A percentile compares a stretch with the other conserved stretches of the same genome.
Conservation (phyloP, 2,329 filamentous ascomycete species). For the Ceratocystis variospora region DNA sequence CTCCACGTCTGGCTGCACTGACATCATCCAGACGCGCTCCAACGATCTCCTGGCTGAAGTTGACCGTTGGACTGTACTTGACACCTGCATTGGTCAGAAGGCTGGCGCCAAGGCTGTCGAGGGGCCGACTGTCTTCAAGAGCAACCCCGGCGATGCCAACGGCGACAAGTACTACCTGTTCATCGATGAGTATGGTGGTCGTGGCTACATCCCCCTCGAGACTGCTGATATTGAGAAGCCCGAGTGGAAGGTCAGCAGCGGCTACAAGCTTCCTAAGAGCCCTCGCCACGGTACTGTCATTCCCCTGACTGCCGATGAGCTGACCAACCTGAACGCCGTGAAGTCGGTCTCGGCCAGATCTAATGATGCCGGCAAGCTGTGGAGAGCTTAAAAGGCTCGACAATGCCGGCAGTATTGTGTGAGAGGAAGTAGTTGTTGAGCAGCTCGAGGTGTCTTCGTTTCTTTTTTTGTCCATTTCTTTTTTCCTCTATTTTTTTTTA, state of each 20-base stretch:
- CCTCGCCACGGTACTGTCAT: constrained; percentile 42
- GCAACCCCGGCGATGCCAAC: constrained; percentile 35
- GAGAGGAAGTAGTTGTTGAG: not conserved
- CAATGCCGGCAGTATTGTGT: not conserved
- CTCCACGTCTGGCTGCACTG: constrained; percentile 36
- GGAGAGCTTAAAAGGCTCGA: not conserved
- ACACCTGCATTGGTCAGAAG: constrained; percentile 36
- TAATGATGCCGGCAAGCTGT: constrained; percentile 20
- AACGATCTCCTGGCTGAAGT: constrained; percentile 30
- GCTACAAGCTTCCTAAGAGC: constrained; percentile 34
- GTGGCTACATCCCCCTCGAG: constrained; percentile 41
- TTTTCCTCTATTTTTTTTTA: not conserved
- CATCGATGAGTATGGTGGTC: constrained; percentile 38
- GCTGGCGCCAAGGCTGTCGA: constrained; percentile 37
- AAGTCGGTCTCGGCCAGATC: constrained; percentile 15
- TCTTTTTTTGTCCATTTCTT: not conserved
- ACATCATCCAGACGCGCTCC: constrained; percentile 41
- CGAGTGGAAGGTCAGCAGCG: constrained; percentile 33
- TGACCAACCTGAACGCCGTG: constrained; percentile 25
- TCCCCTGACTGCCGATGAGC: constrained; percentile 35
- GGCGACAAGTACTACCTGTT: constrained; percentile 43
- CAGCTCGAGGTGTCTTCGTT: not conserved
- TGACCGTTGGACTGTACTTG: constrained; percentile 32
- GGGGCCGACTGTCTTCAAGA: constrained; percentile 38
- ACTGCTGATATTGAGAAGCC: constrained; percentile 36